phyloP scores from a whole-genome alignment of 2,329 filamentous ascomycete genomes.

The Colletotrichum orchidophilum region DNA sequence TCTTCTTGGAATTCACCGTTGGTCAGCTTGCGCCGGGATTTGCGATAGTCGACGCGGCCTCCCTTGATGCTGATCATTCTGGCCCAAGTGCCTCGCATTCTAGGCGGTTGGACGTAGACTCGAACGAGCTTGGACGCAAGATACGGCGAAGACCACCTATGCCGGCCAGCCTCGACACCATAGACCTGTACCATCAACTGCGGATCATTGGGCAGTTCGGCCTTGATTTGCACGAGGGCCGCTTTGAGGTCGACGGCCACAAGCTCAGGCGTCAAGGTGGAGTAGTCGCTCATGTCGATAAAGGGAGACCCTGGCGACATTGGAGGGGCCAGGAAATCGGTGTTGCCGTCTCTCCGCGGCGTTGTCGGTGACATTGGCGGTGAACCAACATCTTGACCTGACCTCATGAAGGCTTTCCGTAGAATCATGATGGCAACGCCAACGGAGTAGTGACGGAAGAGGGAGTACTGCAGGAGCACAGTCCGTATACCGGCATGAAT shows the following conservation, averaged over 20 bases:
- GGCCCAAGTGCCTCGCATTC: conserved; percentile 85
- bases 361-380: conserved; percentile 37
- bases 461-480: conserved; percentile 86
- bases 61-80: conserved; percentile 85
- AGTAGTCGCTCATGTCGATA: conserved; percentile 42
- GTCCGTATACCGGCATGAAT: conserved; percentile 83
- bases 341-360: conserved; percentile 39
- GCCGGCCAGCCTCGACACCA: conserved; percentile 81
- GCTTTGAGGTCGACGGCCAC: conserved; percentile 85
- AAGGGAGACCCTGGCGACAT: conserved; percentile 44
- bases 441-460: conserved; percentile 91
- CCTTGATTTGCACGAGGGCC: conserved; percentile 86
- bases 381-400: conserved; percentile 49
- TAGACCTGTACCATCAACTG: conserved; percentile 90
- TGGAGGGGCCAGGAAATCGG: conserved; percentile 50
- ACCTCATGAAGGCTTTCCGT: conserved; percentile 71
- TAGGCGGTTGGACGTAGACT: conserved; percentile 88
- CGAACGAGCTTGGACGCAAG: conserved; percentile 79
- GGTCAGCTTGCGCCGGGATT: conserved; percentile 75
- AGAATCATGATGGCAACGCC: conserved; percentile 84
- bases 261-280: conserved; percentile 65
- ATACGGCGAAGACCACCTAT: conserved; percentile 89
- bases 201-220: conserved; percentile 88
- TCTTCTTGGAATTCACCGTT: conserved; percentile 71
- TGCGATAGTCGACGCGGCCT: conserved; percentile 81